Evolutionary conservation across 441 rosid genomes (phyloP).

Genomic region (Geranium incanum): DNA sequence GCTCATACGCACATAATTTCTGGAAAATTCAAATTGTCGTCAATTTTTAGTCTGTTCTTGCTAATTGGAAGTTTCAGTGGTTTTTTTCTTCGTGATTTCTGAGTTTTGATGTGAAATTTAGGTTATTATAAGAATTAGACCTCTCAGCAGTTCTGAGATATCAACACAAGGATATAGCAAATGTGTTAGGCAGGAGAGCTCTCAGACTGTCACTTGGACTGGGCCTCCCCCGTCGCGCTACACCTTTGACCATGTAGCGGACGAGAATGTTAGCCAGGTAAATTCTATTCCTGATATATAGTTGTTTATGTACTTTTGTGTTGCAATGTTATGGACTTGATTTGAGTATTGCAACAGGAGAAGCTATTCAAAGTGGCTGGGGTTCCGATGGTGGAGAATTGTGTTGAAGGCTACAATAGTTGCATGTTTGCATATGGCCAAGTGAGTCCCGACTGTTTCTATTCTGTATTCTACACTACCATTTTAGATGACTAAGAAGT

Average conservation of each 20-base stretch:
- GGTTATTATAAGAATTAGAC: constrained; percentile 90
- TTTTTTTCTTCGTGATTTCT: not conserved
- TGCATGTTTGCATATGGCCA: constrained; percentile 99
- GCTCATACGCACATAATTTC: not conserved
- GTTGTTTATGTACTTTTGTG: not conserved
- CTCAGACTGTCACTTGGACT: constrained; percentile 78
- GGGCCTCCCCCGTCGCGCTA: constrained; percentile 90
- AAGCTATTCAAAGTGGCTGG: constrained; percentile 85
- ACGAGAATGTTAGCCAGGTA: constrained; percentile 87
- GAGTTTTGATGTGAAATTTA: constrained; percentile 17
- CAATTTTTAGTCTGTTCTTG: not conserved
- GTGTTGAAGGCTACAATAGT: constrained; percentile 89
- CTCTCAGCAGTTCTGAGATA: constrained; percentile 72
- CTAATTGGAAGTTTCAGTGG: not conserved
- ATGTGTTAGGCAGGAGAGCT: constrained; percentile 86
- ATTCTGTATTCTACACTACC: not conserved
- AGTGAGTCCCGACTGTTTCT: constrained; percentile 35
- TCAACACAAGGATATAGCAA: constrained; percentile 67
- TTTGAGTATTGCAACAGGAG: constrained; percentile 45
- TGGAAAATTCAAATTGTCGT: not conserved
- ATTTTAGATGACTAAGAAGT: not conserved
- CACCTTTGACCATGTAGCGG: constrained; percentile 92
- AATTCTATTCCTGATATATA: not conserved
- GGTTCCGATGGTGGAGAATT: constrained; percentile 94
- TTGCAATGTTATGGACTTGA: not conserved